phyloP scores from a whole-genome alignment of 2,329 filamentous ascomycete genomes.

The Aspergillaceae sp. region DNA sequence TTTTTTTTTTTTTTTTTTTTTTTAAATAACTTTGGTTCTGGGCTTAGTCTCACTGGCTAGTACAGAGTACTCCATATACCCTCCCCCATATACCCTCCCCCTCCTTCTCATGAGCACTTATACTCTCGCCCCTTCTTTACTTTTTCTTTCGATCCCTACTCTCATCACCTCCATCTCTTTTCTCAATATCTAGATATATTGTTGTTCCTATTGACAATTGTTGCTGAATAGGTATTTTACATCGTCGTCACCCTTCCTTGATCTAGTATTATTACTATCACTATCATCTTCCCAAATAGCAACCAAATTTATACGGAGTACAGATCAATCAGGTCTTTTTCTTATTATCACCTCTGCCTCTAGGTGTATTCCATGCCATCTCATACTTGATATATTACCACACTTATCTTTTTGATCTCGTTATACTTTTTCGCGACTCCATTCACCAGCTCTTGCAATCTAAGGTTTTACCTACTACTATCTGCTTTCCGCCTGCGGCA shows the following conservation, averaged over 20 bases:
- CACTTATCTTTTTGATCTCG: conserved; percentile 1
- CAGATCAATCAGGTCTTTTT: background rate
- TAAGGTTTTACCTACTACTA: no score
- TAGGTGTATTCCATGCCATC: background rate
- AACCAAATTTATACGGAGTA: background rate
- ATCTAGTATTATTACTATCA: background rate
- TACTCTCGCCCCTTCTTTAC: background rate
- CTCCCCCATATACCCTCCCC: no score
- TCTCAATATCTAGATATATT: background rate
- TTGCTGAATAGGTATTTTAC: background rate
- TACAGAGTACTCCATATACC: no score
- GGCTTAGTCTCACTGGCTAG: no score
- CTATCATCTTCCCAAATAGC: background rate
- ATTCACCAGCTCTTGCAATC: no score
- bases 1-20: no score
- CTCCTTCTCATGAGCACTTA: conserved; percentile 4
- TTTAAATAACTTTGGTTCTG: no score
- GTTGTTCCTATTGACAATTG: background rate
- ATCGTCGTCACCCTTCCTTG: background rate
- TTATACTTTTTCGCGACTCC: background rate
- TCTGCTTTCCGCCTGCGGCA: no score
- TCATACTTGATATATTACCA: conserved; percentile 2
- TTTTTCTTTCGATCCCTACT: background rate
- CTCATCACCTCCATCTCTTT: background rate
- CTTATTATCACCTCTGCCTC: background rate